Percentiles rank a stretch among this genome's conserved stretches.
phyloP scores from a whole-genome alignment of 1,139 yeast genomes.

The Magnusiomyces tetraspermus region DNA sequence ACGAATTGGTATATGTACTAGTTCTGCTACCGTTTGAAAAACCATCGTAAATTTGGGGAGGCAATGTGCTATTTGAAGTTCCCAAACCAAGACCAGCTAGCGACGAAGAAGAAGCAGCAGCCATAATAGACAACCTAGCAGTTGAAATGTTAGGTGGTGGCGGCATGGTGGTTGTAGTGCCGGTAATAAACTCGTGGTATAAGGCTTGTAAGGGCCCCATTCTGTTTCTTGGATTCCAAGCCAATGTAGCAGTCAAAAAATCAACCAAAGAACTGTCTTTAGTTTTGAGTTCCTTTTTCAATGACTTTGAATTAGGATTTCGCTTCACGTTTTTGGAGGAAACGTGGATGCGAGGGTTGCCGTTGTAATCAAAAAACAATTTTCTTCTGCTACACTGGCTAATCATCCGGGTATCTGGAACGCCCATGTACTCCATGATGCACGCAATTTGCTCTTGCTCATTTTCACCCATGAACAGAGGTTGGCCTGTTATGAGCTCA shows the following conservation, averaged over 20 bases:
- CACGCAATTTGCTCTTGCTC: slow-evolving; percentile 58
- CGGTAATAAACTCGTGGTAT: slow-evolving; percentile 35
- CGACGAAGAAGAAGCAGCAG: neutral
- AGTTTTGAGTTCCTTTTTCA: slow-evolving; percentile 24
- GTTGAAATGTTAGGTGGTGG: neutral
- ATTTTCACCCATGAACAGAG: slow-evolving; percentile 60
- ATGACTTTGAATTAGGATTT: slow-evolving; percentile 26
- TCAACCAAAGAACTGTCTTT: slow-evolving; percentile 32
- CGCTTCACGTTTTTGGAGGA: slow-evolving; percentile 32
- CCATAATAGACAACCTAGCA: neutral
- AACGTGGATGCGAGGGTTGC: slow-evolving; percentile 32
- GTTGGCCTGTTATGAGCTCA: slow-evolving; percentile 57
- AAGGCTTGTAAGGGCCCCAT: slow-evolving; percentile 40
- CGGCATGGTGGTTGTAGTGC: slow-evolving; percentile 12
- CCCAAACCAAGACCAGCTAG: neutral
- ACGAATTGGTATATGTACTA: neutral
- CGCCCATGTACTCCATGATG: slow-evolving; percentile 53
- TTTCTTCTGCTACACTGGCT: slow-evolving; percentile 31
- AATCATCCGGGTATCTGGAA: slow-evolving; percentile 41
- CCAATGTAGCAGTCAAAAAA: slow-evolving; percentile 34
- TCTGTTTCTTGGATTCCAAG: slow-evolving; percentile 50
- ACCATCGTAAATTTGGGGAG: neutral
- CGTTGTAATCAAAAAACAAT: slow-evolving; percentile 36
- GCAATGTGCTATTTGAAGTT: neutral
- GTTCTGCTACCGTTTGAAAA: neutral